These are phyloP conservation scores for Ambrosia artemisiifolia DNA, from an alignment of 129 eudicot species.

Conservation along the genomic window DNA sequence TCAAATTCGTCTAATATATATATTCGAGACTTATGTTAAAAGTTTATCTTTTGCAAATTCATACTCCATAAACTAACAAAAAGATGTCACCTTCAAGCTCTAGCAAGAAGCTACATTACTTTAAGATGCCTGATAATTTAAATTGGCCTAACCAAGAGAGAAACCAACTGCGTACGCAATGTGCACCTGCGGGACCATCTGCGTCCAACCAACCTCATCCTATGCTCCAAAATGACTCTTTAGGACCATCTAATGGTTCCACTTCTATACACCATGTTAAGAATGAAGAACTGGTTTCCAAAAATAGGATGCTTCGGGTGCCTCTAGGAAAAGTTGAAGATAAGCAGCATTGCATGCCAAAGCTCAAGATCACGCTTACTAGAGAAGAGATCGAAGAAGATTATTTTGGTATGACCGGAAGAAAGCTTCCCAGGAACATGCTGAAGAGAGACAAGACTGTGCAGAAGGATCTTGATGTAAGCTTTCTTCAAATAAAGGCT, in stretches of 20 bases:
- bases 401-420: slow-evolving; percentile 17
- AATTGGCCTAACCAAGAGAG: slow-evolving; percentile 2
- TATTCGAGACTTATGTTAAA: background rate
- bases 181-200: background rate
- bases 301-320: background rate
- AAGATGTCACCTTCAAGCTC: slow-evolving; percentile 22
- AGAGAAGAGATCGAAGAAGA: slow-evolving; percentile 34
- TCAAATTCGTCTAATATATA: background rate
- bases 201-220: slow-evolving; percentile 1
- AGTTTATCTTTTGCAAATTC: background rate
- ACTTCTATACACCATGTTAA: background rate
- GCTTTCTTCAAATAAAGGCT: background rate
- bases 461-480: slow-evolving; percentile 25
- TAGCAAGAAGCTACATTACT: slow-evolving; percentile 17
- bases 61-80: background rate
- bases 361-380: slow-evolving; percentile 3
- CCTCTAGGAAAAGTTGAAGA: background rate
- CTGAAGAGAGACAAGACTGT: slow-evolving; percentile 11
- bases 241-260: background rate
- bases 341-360: background rate
- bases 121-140: slow-evolving; percentile 11
- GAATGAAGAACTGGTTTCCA: background rate
- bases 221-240: background rate
- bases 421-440: slow-evolving; percentile 15
- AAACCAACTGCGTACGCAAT: background rate